These are phyloP conservation scores for Phytomonas sp. DNA, from an alignment of 208 protist species.

Conservation along the genomic window DNA sequence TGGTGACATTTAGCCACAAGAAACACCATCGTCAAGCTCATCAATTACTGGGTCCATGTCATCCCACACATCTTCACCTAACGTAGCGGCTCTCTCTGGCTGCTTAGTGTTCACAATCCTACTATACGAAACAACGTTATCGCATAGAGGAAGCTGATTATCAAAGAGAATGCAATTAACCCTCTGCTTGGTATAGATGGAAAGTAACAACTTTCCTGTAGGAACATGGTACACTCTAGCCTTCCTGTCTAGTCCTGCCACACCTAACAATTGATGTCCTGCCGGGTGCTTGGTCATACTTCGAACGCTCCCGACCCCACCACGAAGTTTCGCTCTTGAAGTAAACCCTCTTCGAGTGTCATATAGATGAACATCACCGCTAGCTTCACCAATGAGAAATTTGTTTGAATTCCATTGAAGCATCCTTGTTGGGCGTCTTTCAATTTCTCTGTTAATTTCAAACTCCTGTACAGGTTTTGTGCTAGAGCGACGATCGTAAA, in stretches of 20 bases:
- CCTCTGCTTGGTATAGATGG: constrained; percentile 70
- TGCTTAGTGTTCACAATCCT: constrained; percentile 59
- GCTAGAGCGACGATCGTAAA: constrained; percentile 70
- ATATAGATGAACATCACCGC: constrained; percentile 79
- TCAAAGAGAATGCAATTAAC: constrained; percentile 58
- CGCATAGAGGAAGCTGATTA: constrained; percentile 42
- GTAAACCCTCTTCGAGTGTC: constrained; percentile 78
- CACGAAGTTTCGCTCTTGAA: constrained; percentile 67
- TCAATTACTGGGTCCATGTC: constrained; percentile 82
- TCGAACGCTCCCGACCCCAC: constrained; percentile 75
- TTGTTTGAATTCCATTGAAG: constrained; percentile 85
- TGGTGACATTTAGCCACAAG: background rate
- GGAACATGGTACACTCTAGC: constrained; percentile 77
- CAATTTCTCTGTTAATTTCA: constrained; percentile 72
- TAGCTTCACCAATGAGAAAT: constrained; percentile 77
- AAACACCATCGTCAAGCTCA: constrained; percentile 29
- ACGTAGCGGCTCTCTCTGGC: constrained; percentile 36
- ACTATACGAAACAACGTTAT: constrained; percentile 56
- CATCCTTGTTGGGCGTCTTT: constrained; percentile 62
- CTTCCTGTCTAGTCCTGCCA: constrained; percentile 70
- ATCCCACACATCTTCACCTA: constrained; percentile 79
- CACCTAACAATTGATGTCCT: constrained; percentile 68
- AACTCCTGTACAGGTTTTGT: constrained; percentile 74
- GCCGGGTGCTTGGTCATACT: constrained; percentile 77
- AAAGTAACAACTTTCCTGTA: constrained; percentile 64